A percentile compares a stretch with the other conserved stretches of the same genome.
These are phyloP conservation scores for Microsporum audouinii DNA, from an alignment of 2,329 filamentous ascomycete species.

Conservation along the genomic window DNA sequence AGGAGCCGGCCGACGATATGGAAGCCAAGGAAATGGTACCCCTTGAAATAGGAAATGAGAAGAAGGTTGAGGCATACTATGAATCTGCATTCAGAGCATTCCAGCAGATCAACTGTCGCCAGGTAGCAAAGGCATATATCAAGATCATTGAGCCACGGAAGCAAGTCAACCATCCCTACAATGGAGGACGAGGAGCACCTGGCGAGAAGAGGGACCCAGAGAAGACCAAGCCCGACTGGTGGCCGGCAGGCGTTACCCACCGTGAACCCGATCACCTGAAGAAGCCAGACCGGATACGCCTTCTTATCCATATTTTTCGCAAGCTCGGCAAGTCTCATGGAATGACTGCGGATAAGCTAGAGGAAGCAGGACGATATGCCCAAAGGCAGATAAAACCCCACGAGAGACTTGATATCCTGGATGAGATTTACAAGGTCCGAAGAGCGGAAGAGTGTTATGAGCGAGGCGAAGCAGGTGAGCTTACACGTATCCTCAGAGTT, in stretches of 20 bases:
- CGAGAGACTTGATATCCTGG: constrained; percentile 28
- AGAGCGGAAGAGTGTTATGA: constrained; percentile 32
- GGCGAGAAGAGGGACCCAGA: constrained; percentile 32
- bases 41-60: constrained; percentile 29
- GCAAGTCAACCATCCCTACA: constrained; percentile 39
- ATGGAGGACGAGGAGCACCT: constrained; percentile 33
- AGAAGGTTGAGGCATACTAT: constrained; percentile 32
- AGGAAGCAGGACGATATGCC: constrained; percentile 30
- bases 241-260: constrained; percentile 27
- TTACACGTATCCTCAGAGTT: constrained; percentile 17
- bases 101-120: constrained; percentile 37
- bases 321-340: constrained; percentile 22
- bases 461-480: constrained; percentile 32
- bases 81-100: constrained; percentile 32
- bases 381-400: constrained; percentile 25
- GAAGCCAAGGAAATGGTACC: constrained; percentile 8
- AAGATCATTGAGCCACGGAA: constrained; percentile 29
- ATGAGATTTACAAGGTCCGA: constrained; percentile 24
- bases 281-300: constrained; percentile 33
- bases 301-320: constrained; percentile 33
- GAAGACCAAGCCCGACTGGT: constrained; percentile 28
- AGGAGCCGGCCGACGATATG: background rate
- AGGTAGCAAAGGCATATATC: constrained; percentile 35
- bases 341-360: constrained; percentile 30
- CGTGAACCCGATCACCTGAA: constrained; percentile 40